Evolutionary conservation across 192 early-diverging fungal species (phyloP), one percentile per base, ranked within the genome.

Genomic region (Coemansia sp.): DNA sequence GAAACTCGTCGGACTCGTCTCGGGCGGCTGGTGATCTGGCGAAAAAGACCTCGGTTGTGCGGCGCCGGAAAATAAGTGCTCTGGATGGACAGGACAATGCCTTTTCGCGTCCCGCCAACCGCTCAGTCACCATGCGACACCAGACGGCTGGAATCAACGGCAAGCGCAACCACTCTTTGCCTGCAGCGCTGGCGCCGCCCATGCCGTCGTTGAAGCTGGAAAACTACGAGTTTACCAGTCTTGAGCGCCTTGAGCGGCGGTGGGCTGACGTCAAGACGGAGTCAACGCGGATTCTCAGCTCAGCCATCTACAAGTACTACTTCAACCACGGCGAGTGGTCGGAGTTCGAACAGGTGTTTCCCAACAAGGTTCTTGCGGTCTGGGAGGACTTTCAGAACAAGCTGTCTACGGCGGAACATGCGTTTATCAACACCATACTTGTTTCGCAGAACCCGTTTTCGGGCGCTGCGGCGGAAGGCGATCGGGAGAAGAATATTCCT

Each of bases 251-350:
- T 17, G 79, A 82, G 71, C 71, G 79, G 57, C 72, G 73, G 39
- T 82, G 79, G 79, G 74, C 67, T 3, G 74, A 74, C 37, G 68
- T 73, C 39, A 76, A 75, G 59, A 82, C 79, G 19, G 79, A 82
- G 44, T 72, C 79, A 7, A 76, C 74, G 6, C 57, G 73, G 41
- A 70, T 82, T 55, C 79, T 82, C 55, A 75, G 79, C 71, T 82
- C 79, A 25, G 79, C 79, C 25, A 82, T 82, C 48, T 82, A 82
- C 74, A 82, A 82, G 53, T 82, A 82, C 65, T 82, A 82, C 48
- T 82, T 82, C 67, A 82, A 69, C 65, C 79, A 76, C 14, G 79
- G 79, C 57, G 79, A 72, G 39, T 82, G 79, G 79, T 58, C 53
- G 16, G 79, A 82, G 49, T 82, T 82, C 68, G 74, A 72, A 61